Percentiles rank a stretch among this genome's conserved stretches.
Evolutionary conservation across 495 filamentous ascomycete genomes (phyloP).

Genomic region (Aspergillus bertholletiae): DNA sequence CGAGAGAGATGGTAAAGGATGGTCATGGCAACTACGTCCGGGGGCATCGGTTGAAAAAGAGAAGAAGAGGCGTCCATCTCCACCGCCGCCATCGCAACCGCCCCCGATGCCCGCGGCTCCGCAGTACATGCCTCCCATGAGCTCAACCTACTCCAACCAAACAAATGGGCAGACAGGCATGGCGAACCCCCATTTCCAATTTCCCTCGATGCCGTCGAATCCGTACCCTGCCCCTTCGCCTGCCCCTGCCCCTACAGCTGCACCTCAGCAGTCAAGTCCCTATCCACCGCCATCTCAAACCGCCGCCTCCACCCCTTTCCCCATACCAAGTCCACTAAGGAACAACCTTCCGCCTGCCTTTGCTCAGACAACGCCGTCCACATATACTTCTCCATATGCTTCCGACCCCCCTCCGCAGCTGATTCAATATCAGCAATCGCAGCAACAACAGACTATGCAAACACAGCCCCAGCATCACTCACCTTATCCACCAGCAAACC

Average conservation of each 20-base stretch:
- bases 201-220: slow-evolving; percentile 36
- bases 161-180: slow-evolving; percentile 26
- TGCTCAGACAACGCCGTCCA: slow-evolving; percentile 34
- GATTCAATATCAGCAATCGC: slow-evolving; percentile 30
- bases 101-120: slow-evolving; percentile 32
- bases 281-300: slow-evolving; percentile 20
- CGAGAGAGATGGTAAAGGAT: slow-evolving; percentile 68
- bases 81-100: slow-evolving; percentile 45
- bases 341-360: slow-evolving; percentile 45
- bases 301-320: slow-evolving; percentile 25
- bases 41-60: slow-evolving; percentile 67
- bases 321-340: slow-evolving; percentile 40
- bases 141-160: slow-evolving; percentile 33
- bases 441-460: slow-evolving; percentile 24
- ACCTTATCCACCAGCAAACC: slow-evolving; percentile 21
- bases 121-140: slow-evolving; percentile 41
- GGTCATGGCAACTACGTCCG: slow-evolving; percentile 63
- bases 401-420: slow-evolving; percentile 35
- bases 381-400: slow-evolving; percentile 43
- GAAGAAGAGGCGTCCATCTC: slow-evolving; percentile 59
- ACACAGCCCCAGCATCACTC: slow-evolving; percentile 29
- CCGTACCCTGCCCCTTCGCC: slow-evolving; percentile 25
- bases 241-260: slow-evolving; percentile 17
- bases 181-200: slow-evolving; percentile 44
- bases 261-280: slow-evolving; percentile 17